Evolutionary conservation across 306 rosid species (phyloP).

Genomic region (Luffa acutangula): DNA sequence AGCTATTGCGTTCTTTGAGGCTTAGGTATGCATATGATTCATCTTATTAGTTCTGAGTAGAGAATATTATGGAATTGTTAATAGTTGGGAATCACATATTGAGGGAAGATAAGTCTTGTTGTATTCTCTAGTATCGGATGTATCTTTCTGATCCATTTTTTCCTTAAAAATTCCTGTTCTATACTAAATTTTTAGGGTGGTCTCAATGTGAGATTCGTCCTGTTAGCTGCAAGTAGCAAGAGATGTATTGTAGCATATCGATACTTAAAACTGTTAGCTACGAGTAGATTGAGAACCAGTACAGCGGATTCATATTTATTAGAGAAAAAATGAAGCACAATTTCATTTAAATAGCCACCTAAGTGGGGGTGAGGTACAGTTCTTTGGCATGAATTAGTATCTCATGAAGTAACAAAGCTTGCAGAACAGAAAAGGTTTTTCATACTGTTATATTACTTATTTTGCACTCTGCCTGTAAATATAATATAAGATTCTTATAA

Average conservation of each 20-base stretch:
- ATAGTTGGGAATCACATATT: neutral
- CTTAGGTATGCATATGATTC: neutral
- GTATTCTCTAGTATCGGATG: neutral
- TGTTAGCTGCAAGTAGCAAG: neutral
- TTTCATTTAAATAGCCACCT: neutral
- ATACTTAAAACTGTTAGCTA: neutral
- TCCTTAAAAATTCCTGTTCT: neutral
- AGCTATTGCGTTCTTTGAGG: neutral
- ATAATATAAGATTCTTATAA: neutral
- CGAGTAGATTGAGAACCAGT: neutral
- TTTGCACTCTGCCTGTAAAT: neutral
- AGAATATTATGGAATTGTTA: neutral
- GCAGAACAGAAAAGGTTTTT: neutral
- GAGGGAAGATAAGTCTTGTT: neutral
- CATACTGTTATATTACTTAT: neutral
- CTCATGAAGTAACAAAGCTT: neutral
- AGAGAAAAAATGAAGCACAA: neutral
- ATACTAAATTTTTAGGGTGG: neutral
- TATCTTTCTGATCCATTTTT: neutral
- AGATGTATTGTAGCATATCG: too few species aligned
- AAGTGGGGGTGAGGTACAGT: neutral
- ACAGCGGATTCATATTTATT: neutral
- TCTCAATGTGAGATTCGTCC: neutral
- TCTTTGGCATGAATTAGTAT: neutral
- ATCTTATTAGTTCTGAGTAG: neutral